Conservation (phyloP, 495 filamentous ascomycete species). For the Aspergillus panamensis region DNA sequence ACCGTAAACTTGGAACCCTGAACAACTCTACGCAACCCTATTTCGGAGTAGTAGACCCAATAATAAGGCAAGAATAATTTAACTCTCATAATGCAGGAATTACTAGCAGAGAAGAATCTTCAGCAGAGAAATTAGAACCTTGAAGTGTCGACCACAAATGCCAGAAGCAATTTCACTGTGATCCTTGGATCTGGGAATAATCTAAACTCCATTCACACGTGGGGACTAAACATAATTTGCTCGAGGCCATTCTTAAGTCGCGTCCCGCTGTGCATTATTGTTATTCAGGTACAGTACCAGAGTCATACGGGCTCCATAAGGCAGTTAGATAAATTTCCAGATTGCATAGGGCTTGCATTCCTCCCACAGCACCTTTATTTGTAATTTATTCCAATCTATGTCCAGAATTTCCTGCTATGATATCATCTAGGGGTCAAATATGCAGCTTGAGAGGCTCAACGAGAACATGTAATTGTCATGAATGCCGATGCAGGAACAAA, state of each 20-base stretch:
- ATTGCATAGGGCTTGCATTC: slow-evolving; percentile 11
- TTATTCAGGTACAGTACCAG: no score
- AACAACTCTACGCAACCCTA: no score
- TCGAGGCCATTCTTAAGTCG: neutral
- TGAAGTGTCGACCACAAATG: neutral
- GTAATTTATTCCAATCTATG: neutral
- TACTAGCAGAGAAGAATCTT: neutral
- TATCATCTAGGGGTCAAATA: neutral
- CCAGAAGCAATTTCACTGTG: neutral
- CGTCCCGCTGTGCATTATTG: neutral
- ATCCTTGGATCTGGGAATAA: slow-evolving; percentile 1
- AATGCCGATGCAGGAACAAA: neutral
- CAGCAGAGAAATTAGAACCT: neutral
- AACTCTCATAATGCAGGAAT: no score
- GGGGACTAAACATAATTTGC: neutral
- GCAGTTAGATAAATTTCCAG: neutral
- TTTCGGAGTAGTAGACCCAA: no score
- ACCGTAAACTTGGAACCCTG: no score
- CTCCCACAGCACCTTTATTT: slow-evolving; percentile 3
- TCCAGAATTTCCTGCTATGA: neutral
- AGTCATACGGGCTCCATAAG: no score
- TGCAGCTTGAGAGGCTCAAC: neutral
- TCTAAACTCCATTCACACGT: slow-evolving; percentile 14
- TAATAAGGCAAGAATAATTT: no score
- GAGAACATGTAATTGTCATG: no score